phyloP scores from a whole-genome alignment of 1,284 basidiomycete genomes.

The Xerocomus amazonicus region DNA sequence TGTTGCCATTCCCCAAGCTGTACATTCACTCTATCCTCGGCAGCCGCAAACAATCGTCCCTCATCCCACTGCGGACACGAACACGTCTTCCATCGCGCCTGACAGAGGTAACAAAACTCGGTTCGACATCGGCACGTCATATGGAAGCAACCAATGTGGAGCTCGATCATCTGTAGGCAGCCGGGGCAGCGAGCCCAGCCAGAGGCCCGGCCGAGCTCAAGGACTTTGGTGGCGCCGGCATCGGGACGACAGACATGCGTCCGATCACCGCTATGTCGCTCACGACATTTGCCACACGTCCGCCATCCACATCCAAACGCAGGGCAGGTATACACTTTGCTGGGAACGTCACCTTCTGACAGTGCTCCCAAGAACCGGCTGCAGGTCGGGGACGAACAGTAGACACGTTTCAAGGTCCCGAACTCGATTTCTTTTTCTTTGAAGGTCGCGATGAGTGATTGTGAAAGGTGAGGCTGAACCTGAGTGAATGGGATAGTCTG shows the following conservation, averaged over 20 bases:
- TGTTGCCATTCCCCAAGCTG: slow-evolving; percentile 12
- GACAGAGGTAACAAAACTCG: slow-evolving; percentile 45
- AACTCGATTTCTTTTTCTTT: slow-evolving; percentile 36
- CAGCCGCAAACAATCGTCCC: slow-evolving; percentile 29
- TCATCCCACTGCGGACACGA: slow-evolving; percentile 43
- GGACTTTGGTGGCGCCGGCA: slow-evolving; percentile 27
- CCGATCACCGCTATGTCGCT: slow-evolving; percentile 14
- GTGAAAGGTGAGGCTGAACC: slow-evolving; percentile 30
- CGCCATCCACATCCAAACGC: slow-evolving; percentile 29
- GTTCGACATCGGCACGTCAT: slow-evolving; percentile 46
- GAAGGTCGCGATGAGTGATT: slow-evolving; percentile 26
- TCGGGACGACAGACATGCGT: slow-evolving; percentile 30
- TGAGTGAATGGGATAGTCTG: slow-evolving; percentile 30
- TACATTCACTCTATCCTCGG: slow-evolving; percentile 32
- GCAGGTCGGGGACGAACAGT: slow-evolving; percentile 40
- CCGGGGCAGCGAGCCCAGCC: slow-evolving; percentile 45
- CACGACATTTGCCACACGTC: slow-evolving; percentile 39
- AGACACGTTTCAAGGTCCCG: slow-evolving; percentile 38
- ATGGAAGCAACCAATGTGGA: slow-evolving; percentile 41
- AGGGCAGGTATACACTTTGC: slow-evolving; percentile 17
- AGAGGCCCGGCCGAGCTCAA: slow-evolving; percentile 29
- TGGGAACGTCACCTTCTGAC: slow-evolving; percentile 9
- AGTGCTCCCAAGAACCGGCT: slow-evolving; percentile 41
- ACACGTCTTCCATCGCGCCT: slow-evolving; percentile 40
- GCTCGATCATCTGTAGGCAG: slow-evolving; percentile 42